Conservation (phyloP, 257 asterid genomes). For the Solanum pimpinellifolium region DNA sequence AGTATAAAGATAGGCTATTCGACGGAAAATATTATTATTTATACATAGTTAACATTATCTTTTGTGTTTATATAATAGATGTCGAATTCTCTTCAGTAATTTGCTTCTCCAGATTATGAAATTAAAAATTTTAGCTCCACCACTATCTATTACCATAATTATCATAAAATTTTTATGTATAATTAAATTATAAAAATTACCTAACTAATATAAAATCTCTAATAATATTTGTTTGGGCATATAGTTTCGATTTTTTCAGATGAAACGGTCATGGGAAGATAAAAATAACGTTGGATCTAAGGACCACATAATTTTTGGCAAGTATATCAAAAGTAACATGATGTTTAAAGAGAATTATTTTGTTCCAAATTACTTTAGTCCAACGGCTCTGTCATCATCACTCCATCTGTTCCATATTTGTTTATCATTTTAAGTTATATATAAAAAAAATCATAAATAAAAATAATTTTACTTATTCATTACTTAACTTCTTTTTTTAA, state of each 20-base stretch:
- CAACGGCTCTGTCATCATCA: neutral
- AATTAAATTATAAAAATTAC: neutral
- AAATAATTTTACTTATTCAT: neutral
- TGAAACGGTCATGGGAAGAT: neutral
- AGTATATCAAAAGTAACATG: neutral
- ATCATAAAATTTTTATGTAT: neutral
- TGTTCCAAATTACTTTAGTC: neutral
- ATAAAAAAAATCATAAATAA: too few relatives aligned
- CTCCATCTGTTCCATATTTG: neutral
- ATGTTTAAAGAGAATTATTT: neutral
- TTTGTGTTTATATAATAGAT: too few relatives aligned
- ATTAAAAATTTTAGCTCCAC: too few relatives aligned
- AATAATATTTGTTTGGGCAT: fast-evolving
- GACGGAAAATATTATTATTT: too few relatives aligned
- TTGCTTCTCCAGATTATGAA: too few relatives aligned
- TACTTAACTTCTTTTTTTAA: neutral
- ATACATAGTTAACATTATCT: too few relatives aligned
- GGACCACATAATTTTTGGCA: neutral
- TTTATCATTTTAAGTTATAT: neutral
- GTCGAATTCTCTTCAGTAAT: too few relatives aligned
- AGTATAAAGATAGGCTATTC: too few relatives aligned
- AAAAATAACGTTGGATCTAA: neutral
- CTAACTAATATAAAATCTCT: neutral
- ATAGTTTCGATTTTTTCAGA: neutral
- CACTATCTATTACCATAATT: neutral